These are phyloP conservation scores for Silene latifolia DNA, from an alignment of 148 eudicot genomes.

Conservation along the genomic window DNA sequence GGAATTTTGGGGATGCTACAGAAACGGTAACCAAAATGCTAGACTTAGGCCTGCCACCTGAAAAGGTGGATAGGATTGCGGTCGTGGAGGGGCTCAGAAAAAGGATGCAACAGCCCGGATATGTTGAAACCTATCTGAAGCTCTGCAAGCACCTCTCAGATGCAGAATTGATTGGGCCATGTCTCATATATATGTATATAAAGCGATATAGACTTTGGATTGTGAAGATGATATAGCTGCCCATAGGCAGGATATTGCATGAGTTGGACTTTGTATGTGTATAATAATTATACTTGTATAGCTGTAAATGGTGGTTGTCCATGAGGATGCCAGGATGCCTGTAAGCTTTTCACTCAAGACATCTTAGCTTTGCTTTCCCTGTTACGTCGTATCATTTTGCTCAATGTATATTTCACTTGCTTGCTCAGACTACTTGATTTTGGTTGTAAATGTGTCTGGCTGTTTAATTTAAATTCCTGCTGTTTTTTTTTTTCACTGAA, in stretches of 20 bases:
- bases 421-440: neutral
- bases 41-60: conserved; percentile 61
- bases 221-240: conserved; percentile 52
- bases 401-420: neutral
- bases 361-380: neutral
- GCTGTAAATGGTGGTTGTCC: neutral
- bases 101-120: conserved; percentile 48
- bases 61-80: conserved; percentile 63
- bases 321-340: conserved; percentile 11
- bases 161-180: conserved; percentile 69
- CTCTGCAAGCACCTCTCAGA: conserved; percentile 78
- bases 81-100: conserved; percentile 73
- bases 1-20: conserved; percentile 67
- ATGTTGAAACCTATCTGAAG: conserved; percentile 52
- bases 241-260: neutral
- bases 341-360: neutral
- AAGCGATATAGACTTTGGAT: conserved; percentile 69
- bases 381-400: neutral
- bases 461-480: neutral
- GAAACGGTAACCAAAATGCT: conserved; percentile 62
- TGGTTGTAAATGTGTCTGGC: neutral
- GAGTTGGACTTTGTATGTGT: conserved; percentile 1
- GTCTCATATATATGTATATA: conserved; percentile 70
- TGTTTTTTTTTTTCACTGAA: neutral
- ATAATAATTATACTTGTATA: conserved; percentile 21